Base-by-base conservation (phyloP, 2,329 filamentous ascomycete species). In the Calonectria pauciramosa region DNA sequence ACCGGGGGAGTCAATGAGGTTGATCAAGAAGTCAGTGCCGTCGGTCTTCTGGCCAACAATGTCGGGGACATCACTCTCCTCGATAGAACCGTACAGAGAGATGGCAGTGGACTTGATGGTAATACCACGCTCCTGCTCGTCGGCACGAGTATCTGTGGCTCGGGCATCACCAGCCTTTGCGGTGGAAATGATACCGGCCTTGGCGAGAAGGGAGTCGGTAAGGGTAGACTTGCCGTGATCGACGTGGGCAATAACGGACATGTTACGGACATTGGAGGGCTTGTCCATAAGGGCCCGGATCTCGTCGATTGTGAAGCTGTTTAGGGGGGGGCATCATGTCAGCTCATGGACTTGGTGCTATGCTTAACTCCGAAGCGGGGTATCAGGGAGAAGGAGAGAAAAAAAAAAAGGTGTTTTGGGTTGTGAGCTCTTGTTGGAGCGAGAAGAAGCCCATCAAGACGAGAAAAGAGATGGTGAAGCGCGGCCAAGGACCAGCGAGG, bases 91-190 rank as follows among this genome's bases (percentile, higher is more conserved):
- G 90, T 97, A 99, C 85, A 99, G 93, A 82, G 97, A 99, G 90
- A 99, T 99, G 89, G 97, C 97, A 78, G 97, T 99, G 73, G 97
- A 99, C 94, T 99, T 99, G 94, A 99, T 99, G 84, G 97, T 99
- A 86, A 99, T 98, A 93, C 97, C 96, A 94, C 97, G 96, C 88
- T 99, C 97, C 91, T 99, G 97, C 89, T 99, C 97, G 88, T 99
- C 97, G 81, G 94, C 90, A 89, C 97, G 95, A 80, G 97, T 99
- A 89, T 99, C 97, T 84, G 96, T 99, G 87, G 96, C 97, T 89
- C 97, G 94, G 82, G 94, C 93, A 87, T 98, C 95, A 89, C 97
- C 97, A 84, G 97, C 97, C 91, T 99, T 99, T 84, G 95, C 95
- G 83, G 95, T 95, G 83, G 97, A 99, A 87, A 99, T 98, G 86